phyloP scores from a whole-genome alignment of 176 grass and related monocot genomes.

The Cenchrus americanus region DNA sequence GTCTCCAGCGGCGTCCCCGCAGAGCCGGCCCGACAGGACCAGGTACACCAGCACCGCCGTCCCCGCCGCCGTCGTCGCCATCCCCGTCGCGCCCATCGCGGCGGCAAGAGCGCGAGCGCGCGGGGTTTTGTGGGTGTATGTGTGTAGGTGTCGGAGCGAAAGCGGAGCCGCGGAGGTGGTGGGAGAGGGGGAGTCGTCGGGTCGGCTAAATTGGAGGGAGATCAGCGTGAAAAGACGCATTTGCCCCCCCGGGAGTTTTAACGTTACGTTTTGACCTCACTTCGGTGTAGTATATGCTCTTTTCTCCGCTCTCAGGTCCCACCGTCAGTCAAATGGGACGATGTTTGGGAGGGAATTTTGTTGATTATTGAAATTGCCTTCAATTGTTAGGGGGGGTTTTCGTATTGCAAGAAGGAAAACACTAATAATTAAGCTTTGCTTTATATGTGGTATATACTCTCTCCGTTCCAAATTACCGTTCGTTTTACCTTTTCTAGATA shows the following conservation, averaged over 20 bases:
- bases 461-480: no score
- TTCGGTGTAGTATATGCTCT: background rate
- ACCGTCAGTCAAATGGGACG: background rate
- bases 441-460: no score
- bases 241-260: conserved; percentile 25
- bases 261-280: background rate
- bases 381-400: no score
- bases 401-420: no score
- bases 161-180: no score
- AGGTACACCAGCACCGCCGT: conserved; percentile 74
- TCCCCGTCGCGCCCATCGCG: conserved; percentile 51
- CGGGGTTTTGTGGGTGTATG: background rate
- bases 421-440: no score
- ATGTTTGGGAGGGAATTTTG: no score
- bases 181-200: background rate
- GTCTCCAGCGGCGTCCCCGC: conserved; percentile 35
- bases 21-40: conserved; percentile 66
- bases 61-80: conserved; percentile 67
- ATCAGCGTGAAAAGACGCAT: background rate
- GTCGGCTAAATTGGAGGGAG: conserved; percentile 47
- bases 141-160: background rate
- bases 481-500: no score
- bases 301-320: background rate
- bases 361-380: no score
- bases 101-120: background rate